These are phyloP conservation scores for Thielaviopsis euricoi DNA, from an alignment of 2,329 filamentous ascomycete species.

Conservation along the genomic window DNA sequence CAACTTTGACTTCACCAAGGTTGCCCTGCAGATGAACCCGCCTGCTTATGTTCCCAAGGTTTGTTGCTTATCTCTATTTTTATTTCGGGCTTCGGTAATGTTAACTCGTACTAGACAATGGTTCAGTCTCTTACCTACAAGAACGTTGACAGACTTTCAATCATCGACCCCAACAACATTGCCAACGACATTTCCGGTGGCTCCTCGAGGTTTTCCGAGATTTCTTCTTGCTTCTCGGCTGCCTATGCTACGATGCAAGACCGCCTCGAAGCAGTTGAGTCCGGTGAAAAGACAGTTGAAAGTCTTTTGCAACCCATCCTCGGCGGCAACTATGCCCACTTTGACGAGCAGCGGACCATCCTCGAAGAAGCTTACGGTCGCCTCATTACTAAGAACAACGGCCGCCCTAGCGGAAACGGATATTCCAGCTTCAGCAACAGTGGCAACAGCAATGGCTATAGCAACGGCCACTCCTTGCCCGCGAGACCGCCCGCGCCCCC, in stretches of 20 bases:
- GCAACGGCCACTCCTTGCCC: constrained; percentile 1
- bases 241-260: constrained; percentile 41
- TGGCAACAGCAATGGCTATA: neutral
- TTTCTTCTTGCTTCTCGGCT: constrained; percentile 52
- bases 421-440: neutral
- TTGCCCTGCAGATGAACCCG: constrained; percentile 61
- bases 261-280: constrained; percentile 25
- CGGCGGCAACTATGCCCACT: constrained; percentile 13
- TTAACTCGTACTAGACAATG: constrained; percentile 22
- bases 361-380: constrained; percentile 5
- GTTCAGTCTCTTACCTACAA: constrained; percentile 35
- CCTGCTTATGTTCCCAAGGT: constrained; percentile 68
- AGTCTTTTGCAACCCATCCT: constrained; percentile 12
- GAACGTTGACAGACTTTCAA: constrained; percentile 55
- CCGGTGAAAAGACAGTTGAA: constrained; percentile 5
- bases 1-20: constrained; percentile 50
- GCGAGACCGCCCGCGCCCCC: constrained; percentile 4
- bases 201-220: constrained; percentile 50
- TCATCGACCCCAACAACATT: constrained; percentile 78
- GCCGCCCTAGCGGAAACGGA: neutral
- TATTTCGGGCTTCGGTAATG: neutral
- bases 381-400: neutral
- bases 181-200: constrained; percentile 84
- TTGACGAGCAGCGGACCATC: constrained; percentile 10
- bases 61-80: constrained; percentile 14